Evolutionary conservation across 1,139 yeast genomes (phyloP).

Genomic region (Suhomyces terraborum): DNA sequence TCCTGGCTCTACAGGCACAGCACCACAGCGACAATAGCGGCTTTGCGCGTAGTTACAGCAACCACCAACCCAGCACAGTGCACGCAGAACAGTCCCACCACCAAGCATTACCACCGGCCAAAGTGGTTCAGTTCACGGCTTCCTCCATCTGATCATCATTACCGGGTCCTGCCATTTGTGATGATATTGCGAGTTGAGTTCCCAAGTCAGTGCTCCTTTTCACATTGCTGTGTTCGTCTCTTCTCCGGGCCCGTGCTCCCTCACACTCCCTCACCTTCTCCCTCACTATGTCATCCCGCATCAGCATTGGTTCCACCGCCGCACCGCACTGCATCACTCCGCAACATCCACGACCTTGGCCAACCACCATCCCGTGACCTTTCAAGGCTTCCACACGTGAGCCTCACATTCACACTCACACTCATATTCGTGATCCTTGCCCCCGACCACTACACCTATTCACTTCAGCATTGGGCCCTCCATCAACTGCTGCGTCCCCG

Average conservation of each 20-base stretch:
- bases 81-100: no score
- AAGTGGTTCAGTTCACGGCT: no score
- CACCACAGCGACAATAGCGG: no score
- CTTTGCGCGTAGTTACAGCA: no score
- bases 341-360: constrained; percentile 4
- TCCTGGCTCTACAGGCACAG: no score
- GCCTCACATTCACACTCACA: constrained; percentile 7
- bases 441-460: constrained; percentile 6
- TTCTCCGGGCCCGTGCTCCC: neutral
- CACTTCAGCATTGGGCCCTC: neutral
- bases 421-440: constrained; percentile 11
- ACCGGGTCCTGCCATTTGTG: no score
- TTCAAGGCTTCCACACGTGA: constrained; percentile 10
- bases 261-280: neutral
- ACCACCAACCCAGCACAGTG: no score
- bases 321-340: no score
- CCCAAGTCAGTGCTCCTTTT: no score
- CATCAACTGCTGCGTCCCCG: neutral
- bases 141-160: no score
- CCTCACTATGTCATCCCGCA: neutral
- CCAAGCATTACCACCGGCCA: no score
- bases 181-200: no score
- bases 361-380: constrained; percentile 4
- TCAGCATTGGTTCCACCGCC: neutral
- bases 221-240: neutral